Evolutionary conservation across 352 stramenopile genomes (phyloP).

Genomic region (Phytopythium litorale): DNA sequence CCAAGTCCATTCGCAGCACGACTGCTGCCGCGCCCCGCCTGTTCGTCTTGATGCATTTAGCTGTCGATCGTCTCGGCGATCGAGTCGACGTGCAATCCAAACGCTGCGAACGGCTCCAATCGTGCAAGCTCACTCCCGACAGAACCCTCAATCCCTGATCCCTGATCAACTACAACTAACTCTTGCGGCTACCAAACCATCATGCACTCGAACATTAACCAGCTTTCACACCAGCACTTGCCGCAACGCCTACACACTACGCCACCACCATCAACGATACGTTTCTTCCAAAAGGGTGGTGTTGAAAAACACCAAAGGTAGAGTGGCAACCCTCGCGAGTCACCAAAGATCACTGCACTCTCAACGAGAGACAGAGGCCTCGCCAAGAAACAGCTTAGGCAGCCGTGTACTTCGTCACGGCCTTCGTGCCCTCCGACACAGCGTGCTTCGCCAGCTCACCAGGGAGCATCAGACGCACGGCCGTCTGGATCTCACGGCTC

Average conservation of each 20-base stretch:
- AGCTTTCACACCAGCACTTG: background rate
- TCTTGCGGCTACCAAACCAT: too few species aligned
- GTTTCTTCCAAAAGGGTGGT: constrained; percentile 31
- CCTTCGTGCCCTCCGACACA: constrained; percentile 97
- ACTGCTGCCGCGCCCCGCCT: too few species aligned
- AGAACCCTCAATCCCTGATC: too few species aligned
- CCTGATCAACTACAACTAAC: too few species aligned
- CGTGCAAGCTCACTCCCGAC: too few species aligned
- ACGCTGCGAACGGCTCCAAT: too few species aligned
- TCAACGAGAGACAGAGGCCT: background rate
- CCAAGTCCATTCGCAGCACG: too few species aligned
- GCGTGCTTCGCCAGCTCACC: constrained; percentile 97
- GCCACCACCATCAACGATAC: background rate
- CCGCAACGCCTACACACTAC: too few species aligned
- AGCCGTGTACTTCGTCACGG: constrained; percentile 91
- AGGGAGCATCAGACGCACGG: constrained; percentile 93
- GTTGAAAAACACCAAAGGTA: constrained; percentile 41
- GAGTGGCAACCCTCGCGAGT: background rate
- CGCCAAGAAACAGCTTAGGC: constrained; percentile 41
- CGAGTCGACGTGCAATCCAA: too few species aligned
- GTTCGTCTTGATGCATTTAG: too few species aligned
- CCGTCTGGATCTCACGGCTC: constrained; percentile 96
- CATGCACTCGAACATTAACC: too few species aligned
- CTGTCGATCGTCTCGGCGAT: too few species aligned
- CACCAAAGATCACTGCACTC: background rate